Evolutionary conservation across 164 flowering plant species (phyloP).

Genomic region (Stephania yunnanensis): DNA sequence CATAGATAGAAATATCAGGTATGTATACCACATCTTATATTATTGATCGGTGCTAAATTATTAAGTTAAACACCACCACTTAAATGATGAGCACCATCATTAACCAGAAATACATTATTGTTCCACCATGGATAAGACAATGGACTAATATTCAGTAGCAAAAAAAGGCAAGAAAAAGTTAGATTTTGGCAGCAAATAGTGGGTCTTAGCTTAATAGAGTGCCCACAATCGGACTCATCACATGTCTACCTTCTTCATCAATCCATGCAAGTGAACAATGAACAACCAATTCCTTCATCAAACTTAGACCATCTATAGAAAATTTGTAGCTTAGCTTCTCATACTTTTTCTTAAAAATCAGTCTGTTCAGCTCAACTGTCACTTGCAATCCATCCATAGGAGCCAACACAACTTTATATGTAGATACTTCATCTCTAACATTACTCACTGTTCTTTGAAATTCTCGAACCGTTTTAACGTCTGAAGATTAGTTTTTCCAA

Average conservation of each 20-base stretch:
- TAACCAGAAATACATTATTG: no score
- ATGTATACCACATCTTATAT: no score
- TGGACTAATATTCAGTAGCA: no score
- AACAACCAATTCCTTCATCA: not conserved
- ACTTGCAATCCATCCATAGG: not conserved
- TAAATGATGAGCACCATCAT: no score
- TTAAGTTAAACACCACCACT: no score
- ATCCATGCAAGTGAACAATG: not conserved
- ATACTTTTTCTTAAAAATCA: conserved; percentile 4
- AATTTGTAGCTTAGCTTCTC: conserved; percentile 2
- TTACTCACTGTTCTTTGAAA: conserved; percentile 41
- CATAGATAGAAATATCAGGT: no score
- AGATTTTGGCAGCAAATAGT: no score
- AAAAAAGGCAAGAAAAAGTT: no score
- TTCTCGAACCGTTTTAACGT: conserved; percentile 13
- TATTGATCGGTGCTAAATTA: no score
- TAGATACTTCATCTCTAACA: conserved; percentile 1
- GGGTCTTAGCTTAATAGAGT: not conserved
- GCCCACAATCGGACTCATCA: conserved; percentile 2
- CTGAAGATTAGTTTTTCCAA: conserved; percentile 11
- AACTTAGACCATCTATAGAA: not conserved
- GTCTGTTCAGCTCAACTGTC: not conserved
- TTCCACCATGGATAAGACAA: no score
- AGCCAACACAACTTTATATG: not conserved
- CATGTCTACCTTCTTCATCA: conserved; percentile 3